A percentile compares a stretch with the other conserved stretches of the same genome.
phyloP scores from a whole-genome alignment of 208 protist genomes.

The Phytomonas francai region DNA sequence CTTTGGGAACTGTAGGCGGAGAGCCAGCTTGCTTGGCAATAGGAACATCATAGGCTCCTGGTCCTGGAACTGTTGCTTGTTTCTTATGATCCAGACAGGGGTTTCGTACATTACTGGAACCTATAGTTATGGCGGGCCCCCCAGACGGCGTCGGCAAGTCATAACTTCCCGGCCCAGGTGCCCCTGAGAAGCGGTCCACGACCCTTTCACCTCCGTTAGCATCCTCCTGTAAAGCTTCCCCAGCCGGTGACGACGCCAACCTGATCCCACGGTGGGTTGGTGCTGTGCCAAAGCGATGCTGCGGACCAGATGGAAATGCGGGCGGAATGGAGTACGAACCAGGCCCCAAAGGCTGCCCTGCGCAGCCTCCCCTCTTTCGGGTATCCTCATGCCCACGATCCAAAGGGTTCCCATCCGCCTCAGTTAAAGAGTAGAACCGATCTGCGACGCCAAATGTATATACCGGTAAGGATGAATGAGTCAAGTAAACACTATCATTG shows the following conservation, averaged over 20 bases:
- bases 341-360: constrained; percentile 8
- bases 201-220: not conserved
- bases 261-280: not conserved
- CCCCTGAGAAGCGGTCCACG: not conserved
- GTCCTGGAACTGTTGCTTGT: constrained; percentile 19
- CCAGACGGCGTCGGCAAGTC: constrained; percentile 11
- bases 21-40: not conserved
- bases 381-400: not conserved
- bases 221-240: not conserved
- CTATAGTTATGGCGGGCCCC: not conserved
- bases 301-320: constrained; percentile 16
- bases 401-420: not conserved
- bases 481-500: not conserved
- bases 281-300: constrained; percentile 20
- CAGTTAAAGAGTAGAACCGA: constrained; percentile 12
- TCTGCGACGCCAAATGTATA: constrained; percentile 16
- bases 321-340: constrained; percentile 18
- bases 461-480: not conserved
- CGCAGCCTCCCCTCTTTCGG: not conserved
- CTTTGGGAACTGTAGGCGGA: not conserved
- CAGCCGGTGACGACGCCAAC: not conserved
- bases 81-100: not conserved
- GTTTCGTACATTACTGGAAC: not conserved
- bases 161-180: constrained; percentile 38
- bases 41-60: constrained; percentile 29